Evolutionary conservation across 2,329 filamentous ascomycete species (phyloP).

Genomic region (Penicillium olsonii): DNA sequence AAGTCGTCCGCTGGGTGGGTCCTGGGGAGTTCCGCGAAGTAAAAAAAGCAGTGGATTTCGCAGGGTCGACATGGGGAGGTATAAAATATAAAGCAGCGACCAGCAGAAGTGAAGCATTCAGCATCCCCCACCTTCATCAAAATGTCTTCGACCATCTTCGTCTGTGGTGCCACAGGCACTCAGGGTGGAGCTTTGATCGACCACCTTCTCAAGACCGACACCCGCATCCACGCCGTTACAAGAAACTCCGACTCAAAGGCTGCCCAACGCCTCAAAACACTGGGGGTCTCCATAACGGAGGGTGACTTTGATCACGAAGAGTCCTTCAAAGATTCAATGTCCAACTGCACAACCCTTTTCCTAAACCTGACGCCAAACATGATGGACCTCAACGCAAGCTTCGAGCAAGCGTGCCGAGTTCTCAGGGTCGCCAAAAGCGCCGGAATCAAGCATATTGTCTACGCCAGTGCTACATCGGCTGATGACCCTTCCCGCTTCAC

Average conservation of each 20-base stretch:
- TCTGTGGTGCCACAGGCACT: conserved; percentile 35
- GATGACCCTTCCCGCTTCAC: conserved; percentile 27
- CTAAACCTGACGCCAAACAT: conserved; percentile 26
- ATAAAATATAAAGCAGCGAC: neutral
- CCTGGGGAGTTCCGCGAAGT: neutral
- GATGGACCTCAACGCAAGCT: conserved; percentile 16
- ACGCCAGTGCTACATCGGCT: conserved; percentile 30
- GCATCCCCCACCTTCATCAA: too few species aligned
- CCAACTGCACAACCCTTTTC: conserved; percentile 33
- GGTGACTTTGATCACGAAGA: conserved; percentile 35
- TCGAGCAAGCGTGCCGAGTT: conserved; percentile 29
- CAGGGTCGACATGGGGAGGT: too few species aligned
- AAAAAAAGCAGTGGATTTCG: too few species aligned
- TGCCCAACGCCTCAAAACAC: conserved; percentile 26
- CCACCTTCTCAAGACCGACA: conserved; percentile 28
- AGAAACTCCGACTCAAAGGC: conserved; percentile 24
- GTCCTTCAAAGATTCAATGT: conserved; percentile 28
- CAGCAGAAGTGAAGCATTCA: too few species aligned
- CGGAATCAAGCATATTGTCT: conserved; percentile 36
- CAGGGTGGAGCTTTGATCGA: conserved; percentile 32
- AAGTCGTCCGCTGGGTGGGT: neutral
- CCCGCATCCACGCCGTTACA: conserved; percentile 35
- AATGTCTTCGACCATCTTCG: conserved; percentile 25
- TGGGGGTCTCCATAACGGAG: conserved; percentile 32
- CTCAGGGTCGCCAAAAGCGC: conserved; percentile 28